phyloP scores from a whole-genome alignment of 2,329 filamentous ascomycete genomes.

The Clarireedia sp. region DNA sequence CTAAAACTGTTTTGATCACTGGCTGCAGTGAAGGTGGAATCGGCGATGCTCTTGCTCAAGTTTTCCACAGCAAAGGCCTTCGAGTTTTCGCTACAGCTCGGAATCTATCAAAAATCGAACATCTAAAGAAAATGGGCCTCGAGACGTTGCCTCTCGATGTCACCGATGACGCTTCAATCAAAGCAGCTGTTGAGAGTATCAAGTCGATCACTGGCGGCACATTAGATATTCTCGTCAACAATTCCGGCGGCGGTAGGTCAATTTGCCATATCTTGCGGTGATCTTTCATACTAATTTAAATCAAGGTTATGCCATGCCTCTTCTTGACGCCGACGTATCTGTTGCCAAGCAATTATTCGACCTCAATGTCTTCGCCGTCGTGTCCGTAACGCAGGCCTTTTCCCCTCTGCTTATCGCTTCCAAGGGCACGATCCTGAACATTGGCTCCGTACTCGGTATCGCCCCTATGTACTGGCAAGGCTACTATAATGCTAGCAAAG shows the following conservation, averaged over 20 bases:
- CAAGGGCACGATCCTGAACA: conserved; percentile 37
- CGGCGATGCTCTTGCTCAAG: conserved; percentile 34
- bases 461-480: conserved; percentile 15
- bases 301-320: conserved; percentile 25
- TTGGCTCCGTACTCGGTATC: conserved; percentile 31
- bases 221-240: conserved; percentile 38
- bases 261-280: background rate
- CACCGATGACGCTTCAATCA: conserved; percentile 31
- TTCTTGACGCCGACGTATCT: conserved; percentile 28
- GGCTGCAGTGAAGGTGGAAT: conserved; percentile 34
- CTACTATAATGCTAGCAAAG: conserved; percentile 23
- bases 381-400: conserved; percentile 29
- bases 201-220: conserved; percentile 29
- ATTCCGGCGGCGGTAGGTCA: conserved; percentile 31
- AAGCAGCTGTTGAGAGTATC: conserved; percentile 28
- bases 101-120: conserved; percentile 29
- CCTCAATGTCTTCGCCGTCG: conserved; percentile 28
- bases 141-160: conserved; percentile 35
- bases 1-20: conserved; percentile 32
- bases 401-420: conserved; percentile 20
- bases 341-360: conserved; percentile 27
- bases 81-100: conserved; percentile 36
- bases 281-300: background rate
- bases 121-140: conserved; percentile 25
- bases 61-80: conserved; percentile 31